Percentiles rank a stretch among this genome's conserved stretches.
phyloP scores from a whole-genome alignment of 2,329 filamentous ascomycete genomes.

The Boeremia lycopersici region DNA sequence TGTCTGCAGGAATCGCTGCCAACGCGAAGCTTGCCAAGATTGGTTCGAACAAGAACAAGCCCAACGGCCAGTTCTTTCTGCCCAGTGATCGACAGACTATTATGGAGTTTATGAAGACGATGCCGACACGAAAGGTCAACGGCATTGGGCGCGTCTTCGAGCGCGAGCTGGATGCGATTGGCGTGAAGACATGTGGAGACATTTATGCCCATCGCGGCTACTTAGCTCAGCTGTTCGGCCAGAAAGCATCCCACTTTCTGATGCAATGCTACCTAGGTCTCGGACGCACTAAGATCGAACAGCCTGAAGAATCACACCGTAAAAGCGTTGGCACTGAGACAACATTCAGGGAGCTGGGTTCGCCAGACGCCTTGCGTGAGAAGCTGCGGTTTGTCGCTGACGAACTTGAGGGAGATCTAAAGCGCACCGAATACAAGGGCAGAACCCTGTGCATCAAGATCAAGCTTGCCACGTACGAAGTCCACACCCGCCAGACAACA shows the following conservation, averaged over 20 bases:
- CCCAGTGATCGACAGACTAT: slow-evolving; percentile 74
- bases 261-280: slow-evolving; percentile 84
- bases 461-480: slow-evolving; percentile 93
- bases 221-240: slow-evolving; percentile 80
- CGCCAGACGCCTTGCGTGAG: slow-evolving; percentile 69
- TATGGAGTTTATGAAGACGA: slow-evolving; percentile 80
- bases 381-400: slow-evolving; percentile 83
- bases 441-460: slow-evolving; percentile 91
- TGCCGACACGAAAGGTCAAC: slow-evolving; percentile 90
- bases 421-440: slow-evolving; percentile 80
- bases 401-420: slow-evolving; percentile 85
- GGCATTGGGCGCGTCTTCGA: slow-evolving; percentile 95
- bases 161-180: slow-evolving; percentile 84
- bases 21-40: slow-evolving; percentile 96
- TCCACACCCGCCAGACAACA: slow-evolving; percentile 80
- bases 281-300: slow-evolving; percentile 82
- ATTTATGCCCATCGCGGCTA: slow-evolving; percentile 78
- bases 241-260: slow-evolving; percentile 88
- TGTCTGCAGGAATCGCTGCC: slow-evolving; percentile 91
- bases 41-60: slow-evolving; percentile 93
- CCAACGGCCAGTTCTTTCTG: slow-evolving; percentile 86
- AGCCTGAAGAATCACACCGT: slow-evolving; percentile 85
- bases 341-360: slow-evolving; percentile 82
- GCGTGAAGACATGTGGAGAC: slow-evolving; percentile 86
- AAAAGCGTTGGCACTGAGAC: slow-evolving; percentile 95